These are phyloP conservation scores for Rhodotorula sp. DNA, from an alignment of 1,284 basidiomycete genomes.

Conservation along the genomic window DNA sequence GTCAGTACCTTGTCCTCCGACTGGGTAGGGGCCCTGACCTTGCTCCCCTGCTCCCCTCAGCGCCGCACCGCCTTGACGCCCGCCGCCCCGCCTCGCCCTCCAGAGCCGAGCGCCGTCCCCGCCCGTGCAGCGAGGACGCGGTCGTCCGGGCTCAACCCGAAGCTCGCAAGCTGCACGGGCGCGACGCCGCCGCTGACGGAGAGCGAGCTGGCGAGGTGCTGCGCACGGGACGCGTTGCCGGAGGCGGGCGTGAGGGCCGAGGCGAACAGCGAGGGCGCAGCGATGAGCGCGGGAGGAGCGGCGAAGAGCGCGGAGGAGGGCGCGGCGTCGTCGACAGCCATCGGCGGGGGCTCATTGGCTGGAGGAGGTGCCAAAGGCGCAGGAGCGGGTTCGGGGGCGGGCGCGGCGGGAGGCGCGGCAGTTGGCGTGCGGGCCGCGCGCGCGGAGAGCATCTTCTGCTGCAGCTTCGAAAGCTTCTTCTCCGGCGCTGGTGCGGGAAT, in stretches of 20 bases:
- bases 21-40: not conserved
- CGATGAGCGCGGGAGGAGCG: constrained; percentile 25
- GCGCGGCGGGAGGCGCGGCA: not conserved
- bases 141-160: constrained; percentile 81
- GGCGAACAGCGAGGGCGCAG: constrained; percentile 37
- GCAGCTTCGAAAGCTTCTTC: constrained; percentile 58
- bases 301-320: constrained; percentile 31
- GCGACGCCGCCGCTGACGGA: constrained; percentile 1
- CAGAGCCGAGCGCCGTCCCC: constrained; percentile 59
- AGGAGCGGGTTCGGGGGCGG: not conserved
- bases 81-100: not conserved
- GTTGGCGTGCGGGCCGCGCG: constrained; percentile 21
- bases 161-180: not conserved
- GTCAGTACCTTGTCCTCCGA: constrained; percentile 24
- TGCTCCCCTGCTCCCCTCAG: not conserved
- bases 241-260: constrained; percentile 7
- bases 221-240: not conserved
- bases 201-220: not conserved
- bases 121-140: constrained; percentile 73
- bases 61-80: not conserved
- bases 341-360: constrained; percentile 7
- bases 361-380: no score
- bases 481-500: constrained; percentile 55
- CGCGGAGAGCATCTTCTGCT: constrained; percentile 55
- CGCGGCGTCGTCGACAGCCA: constrained; percentile 18